Evolutionary conservation across 2,329 filamentous ascomycete genomes (phyloP).

Genomic region (Endoconidiophora laricicola): DNA sequence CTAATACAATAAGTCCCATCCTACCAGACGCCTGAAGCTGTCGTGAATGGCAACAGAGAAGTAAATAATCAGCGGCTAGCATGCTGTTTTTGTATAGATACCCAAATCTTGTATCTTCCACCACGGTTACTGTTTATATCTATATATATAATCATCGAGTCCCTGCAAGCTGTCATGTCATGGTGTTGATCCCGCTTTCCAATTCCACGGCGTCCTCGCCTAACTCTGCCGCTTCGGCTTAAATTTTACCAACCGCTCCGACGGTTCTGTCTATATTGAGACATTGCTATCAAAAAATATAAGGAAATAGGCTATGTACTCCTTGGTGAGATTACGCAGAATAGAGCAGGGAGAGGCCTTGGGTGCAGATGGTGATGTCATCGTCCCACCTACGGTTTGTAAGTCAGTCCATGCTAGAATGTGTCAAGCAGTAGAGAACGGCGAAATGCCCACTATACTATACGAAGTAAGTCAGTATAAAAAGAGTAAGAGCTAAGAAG

Average conservation of each 20-base stretch:
- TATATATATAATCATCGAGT: no score
- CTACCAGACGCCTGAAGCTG: constrained; percentile 26
- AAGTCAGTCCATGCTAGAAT: no score
- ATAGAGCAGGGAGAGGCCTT: no score
- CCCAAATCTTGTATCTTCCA: neutral
- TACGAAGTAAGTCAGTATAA: no score
- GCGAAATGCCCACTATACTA: no score
- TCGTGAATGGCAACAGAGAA: constrained; percentile 26
- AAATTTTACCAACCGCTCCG: constrained; percentile 21
- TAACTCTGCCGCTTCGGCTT: constrained; percentile 26
- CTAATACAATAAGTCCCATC: constrained; percentile 22
- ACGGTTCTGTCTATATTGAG: constrained; percentile 30
- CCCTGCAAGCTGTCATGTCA: constrained; percentile 21
- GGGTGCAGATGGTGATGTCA: constrained; percentile 21
- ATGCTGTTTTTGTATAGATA: constrained; percentile 25
- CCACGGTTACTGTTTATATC: no score
- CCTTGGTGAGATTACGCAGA: constrained; percentile 19
- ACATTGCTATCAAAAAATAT: constrained; percentile 28
- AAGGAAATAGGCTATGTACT: constrained; percentile 28
- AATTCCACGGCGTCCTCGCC: constrained; percentile 26
- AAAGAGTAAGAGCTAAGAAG: no score
- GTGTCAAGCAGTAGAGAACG: no score
- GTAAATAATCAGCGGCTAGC: constrained; percentile 22
- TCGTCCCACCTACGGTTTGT: constrained; percentile 23
- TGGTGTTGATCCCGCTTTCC: constrained; percentile 28